Evolutionary conservation across 352 stramenopile species (phyloP).

Genomic region (Nothophytophthora sp.): DNA sequence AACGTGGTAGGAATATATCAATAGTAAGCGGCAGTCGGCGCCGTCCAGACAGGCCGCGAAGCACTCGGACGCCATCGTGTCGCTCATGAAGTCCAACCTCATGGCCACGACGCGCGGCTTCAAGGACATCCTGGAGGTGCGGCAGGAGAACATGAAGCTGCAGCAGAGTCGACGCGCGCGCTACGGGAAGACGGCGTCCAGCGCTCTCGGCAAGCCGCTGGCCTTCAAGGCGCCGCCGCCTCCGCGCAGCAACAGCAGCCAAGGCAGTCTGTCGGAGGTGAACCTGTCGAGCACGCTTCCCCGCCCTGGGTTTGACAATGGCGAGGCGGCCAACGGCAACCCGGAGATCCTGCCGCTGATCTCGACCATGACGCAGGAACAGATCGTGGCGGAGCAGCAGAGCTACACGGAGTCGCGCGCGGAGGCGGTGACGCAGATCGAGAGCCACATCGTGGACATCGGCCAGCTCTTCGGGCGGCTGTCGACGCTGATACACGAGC

Average conservation of each 20-base stretch:
- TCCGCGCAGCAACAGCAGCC: constrained; percentile 30
- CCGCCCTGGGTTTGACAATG: constrained; percentile 36
- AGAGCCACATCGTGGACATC: constrained; percentile 88
- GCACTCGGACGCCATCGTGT: constrained; percentile 83
- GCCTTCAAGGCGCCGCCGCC: constrained; percentile 56
- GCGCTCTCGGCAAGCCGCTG: constrained; percentile 71
- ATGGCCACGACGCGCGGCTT: constrained; percentile 81
- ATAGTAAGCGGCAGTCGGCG: constrained; percentile 59
- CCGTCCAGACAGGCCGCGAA: constrained; percentile 71
- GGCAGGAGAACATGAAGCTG: constrained; percentile 89
- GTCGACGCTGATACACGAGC: constrained; percentile 80
- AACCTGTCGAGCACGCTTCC: constrained; percentile 58
- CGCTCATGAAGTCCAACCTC: constrained; percentile 84
- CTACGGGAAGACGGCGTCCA: constrained; percentile 78
- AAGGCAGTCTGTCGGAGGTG: constrained; percentile 31
- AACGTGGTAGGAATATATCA: constrained; percentile 57
- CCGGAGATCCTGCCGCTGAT: constrained; percentile 74
- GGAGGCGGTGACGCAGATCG: constrained; percentile 81
- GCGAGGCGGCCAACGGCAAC: constrained; percentile 23
- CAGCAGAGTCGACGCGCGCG: constrained; percentile 77
- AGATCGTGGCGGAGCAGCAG: constrained; percentile 77
- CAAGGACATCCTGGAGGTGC: constrained; percentile 84
- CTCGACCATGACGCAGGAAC: constrained; percentile 67
- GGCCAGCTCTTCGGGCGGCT: constrained; percentile 81
- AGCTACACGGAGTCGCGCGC: constrained; percentile 76